Evolutionary conservation across 306 rosid species (phyloP).

Genomic region (Vigna trinervia): DNA sequence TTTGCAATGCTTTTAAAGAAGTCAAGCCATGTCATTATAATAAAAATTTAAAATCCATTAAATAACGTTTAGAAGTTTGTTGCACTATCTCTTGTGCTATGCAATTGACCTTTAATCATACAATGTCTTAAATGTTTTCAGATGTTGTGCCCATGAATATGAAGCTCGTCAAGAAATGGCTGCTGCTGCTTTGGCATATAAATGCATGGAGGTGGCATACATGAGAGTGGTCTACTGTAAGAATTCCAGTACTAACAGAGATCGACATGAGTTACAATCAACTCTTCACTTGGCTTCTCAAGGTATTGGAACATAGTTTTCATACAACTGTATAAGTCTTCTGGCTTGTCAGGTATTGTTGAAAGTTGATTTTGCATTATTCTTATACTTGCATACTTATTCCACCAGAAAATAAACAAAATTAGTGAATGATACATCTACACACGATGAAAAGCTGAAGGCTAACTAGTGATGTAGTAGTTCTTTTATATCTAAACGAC

Average conservation of each 20-base stretch:
- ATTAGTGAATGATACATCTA: conserved; percentile 8
- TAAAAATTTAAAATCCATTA: conserved; percentile 24
- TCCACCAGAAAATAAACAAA: conserved; percentile 18
- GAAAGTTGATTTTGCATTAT: conserved; percentile 34
- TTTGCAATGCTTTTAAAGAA: conserved; percentile 4
- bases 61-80: conserved; percentile 29
- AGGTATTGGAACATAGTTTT: conserved; percentile 62
- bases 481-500: conserved; percentile 22
- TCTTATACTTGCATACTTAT: conserved; percentile 42
- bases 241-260: conserved; percentile 58
- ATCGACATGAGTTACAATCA: conserved; percentile 70
- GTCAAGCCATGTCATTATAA: not conserved
- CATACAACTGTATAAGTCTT: conserved; percentile 30
- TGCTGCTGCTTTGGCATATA: conserved; percentile 86
- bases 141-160: conserved; percentile 79
- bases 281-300: conserved; percentile 66
- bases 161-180: conserved; percentile 75
- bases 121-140: conserved; percentile 47
- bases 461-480: conserved; percentile 21
- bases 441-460: conserved; percentile 12
- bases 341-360: conserved; percentile 21
- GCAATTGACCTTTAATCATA: conserved; percentile 29
- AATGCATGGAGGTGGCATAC: conserved; percentile 90
- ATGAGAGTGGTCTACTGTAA: conserved; percentile 74
- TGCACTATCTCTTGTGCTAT: conserved; percentile 32